phyloP scores from a whole-genome alignment of 495 filamentous ascomycete species.

The Talaromyces adpressus region DNA sequence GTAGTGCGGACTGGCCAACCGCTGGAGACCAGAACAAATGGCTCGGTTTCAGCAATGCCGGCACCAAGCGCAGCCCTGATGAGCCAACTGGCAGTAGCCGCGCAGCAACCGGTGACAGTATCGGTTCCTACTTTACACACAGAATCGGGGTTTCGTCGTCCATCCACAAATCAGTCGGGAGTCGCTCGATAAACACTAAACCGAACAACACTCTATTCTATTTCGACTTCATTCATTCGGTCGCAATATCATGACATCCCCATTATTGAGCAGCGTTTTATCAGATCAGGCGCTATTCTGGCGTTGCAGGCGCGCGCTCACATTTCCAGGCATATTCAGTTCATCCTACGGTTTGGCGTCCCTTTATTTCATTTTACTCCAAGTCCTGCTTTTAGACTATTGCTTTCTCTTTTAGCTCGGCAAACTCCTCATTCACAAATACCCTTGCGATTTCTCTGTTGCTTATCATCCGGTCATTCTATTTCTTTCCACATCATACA shows the following conservation, averaged over 20 bases:
- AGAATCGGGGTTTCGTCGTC: conserved; percentile 14
- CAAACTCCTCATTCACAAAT: conserved; percentile 7
- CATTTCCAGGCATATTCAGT: background rate
- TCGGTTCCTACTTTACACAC: background rate
- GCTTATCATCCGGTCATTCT: background rate
- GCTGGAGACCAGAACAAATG: conserved; percentile 24
- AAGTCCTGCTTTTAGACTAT: background rate
- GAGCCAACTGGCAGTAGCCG: conserved; percentile 5
- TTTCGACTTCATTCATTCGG: background rate
- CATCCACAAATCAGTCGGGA: conserved; percentile 17
- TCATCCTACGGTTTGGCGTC: background rate
- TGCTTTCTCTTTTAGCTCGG: background rate
- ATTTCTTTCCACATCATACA: background rate
- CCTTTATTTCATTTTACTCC: background rate
- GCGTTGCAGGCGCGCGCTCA: background rate
- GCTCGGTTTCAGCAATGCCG: conserved; percentile 16
- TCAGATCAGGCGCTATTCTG: background rate
- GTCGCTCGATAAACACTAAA: conserved; percentile 14
- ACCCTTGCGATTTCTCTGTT: conserved; percentile 3
- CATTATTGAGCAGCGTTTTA: background rate
- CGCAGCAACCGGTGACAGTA: conserved; percentile 1
- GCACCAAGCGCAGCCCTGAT: background rate
- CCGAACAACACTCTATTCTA: background rate
- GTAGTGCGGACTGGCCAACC: conserved; percentile 35
- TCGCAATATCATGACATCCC: background rate